Evolutionary conservation across 257 asterid genomes (phyloP).

Genomic region (Catharanthus roseus): DNA sequence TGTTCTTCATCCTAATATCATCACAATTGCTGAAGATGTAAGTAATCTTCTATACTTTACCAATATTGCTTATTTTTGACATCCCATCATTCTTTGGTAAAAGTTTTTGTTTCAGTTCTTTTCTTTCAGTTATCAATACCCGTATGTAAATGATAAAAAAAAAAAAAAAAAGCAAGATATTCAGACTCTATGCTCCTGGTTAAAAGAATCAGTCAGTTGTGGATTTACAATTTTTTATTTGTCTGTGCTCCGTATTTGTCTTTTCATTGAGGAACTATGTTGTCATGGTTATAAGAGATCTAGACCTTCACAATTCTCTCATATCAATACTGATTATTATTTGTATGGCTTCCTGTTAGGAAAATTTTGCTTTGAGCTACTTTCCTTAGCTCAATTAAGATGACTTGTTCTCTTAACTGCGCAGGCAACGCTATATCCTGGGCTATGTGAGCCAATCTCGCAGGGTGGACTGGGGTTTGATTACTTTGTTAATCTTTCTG

Average conservation of each 20-base stretch:
- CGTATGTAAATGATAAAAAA: background rate
- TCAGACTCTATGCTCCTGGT: background rate
- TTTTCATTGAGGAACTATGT: slow-evolving; percentile 4
- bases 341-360: background rate
- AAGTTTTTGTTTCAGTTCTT: background rate
- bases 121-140: background rate
- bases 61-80: background rate
- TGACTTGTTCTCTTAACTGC: slow-evolving; percentile 25
- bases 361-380: background rate
- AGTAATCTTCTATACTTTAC: slow-evolving; percentile 24
- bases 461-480: slow-evolving; percentile 99
- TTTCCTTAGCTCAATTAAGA: slow-evolving; percentile 7
- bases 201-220: background rate
- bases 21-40: slow-evolving; percentile 98
- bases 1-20: slow-evolving; percentile 75
- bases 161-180: background rate
- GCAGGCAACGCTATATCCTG: slow-evolving; percentile 90
- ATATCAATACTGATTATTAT: background rate
- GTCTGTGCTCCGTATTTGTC: background rate
- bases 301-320: background rate
- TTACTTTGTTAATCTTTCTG: slow-evolving; percentile 82
- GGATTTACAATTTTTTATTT: slow-evolving; percentile 10
- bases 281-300: background rate
- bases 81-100: background rate
- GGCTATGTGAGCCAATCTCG: slow-evolving; percentile 79